Conservation (phyloP, 306 rosid genomes). For the Arachis stenosperma region DNA sequence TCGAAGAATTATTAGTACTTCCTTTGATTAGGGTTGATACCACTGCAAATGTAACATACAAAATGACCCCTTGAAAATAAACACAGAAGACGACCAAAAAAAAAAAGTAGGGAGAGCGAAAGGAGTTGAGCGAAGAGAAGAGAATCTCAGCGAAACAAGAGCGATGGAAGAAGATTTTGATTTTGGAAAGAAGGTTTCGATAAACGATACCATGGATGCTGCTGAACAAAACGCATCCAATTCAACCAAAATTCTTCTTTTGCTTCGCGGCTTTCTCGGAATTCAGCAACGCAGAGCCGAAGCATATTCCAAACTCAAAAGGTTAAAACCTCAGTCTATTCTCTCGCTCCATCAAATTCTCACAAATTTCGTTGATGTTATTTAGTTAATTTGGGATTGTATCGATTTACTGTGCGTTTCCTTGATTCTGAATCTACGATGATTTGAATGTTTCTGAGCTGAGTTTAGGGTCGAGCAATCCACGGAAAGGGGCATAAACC, state of each 20-base stretch:
- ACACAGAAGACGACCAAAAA: background rate
- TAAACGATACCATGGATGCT: slow-evolving; percentile 53
- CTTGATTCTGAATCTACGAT: slow-evolving; percentile 8
- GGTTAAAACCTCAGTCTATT: slow-evolving; percentile 36
- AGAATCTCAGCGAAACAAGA: background rate
- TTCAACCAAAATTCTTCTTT: slow-evolving; percentile 40
- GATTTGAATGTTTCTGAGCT: background rate
- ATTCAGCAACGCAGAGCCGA: slow-evolving; percentile 82
- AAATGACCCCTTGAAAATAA: background rate
- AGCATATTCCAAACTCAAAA: slow-evolving; percentile 75
- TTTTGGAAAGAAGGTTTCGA: slow-evolving; percentile 64
- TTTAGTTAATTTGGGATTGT: background rate
- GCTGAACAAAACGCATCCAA: slow-evolving; percentile 14
- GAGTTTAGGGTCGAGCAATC: background rate
- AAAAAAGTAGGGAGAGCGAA: background rate
- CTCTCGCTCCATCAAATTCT: background rate
- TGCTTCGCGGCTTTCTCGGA: slow-evolving; percentile 66
- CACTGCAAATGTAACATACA: background rate
- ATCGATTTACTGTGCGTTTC: background rate
- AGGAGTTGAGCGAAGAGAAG: background rate
- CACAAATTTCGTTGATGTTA: background rate
- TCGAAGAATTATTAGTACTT: too few species aligned
- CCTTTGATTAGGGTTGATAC: too few species aligned
- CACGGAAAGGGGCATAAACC: background rate
- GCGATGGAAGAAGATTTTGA: slow-evolving; percentile 56